These are phyloP conservation scores for Alloascoidea africana DNA, from an alignment of 805 yeast species.

Conservation along the genomic window DNA sequence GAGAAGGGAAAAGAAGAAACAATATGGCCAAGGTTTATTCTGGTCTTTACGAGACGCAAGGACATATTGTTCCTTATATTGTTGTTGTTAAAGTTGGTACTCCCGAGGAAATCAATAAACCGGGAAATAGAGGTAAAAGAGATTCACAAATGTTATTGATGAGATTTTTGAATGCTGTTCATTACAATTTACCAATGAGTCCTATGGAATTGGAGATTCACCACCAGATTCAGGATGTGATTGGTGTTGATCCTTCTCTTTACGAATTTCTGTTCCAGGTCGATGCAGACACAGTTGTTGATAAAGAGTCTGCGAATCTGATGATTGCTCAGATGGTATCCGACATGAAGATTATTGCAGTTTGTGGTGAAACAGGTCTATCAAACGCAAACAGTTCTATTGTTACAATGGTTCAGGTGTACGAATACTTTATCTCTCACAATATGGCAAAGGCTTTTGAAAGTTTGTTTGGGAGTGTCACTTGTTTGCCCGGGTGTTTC, in stretches of 20 bases:
- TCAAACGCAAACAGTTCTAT: constrained; percentile 72
- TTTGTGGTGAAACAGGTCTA: constrained; percentile 92
- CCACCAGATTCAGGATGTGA: constrained; percentile 61
- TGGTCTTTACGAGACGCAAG: constrained; percentile 52
- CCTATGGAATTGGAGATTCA: constrained; percentile 71
- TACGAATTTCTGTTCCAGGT: constrained; percentile 83
- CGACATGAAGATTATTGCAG: constrained; percentile 79
- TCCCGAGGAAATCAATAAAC: constrained; percentile 51
- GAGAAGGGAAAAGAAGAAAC: constrained; percentile 87
- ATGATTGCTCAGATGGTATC: constrained; percentile 81
- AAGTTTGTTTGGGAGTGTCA: constrained; percentile 85
- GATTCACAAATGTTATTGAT: constrained; percentile 86
- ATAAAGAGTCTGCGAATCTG: constrained; percentile 75
- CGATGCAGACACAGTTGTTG: constrained; percentile 86
- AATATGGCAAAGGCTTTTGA: constrained; percentile 92
- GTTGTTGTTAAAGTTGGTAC: constrained; percentile 49
- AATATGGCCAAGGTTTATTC: constrained; percentile 96
- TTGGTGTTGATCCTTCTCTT: constrained; percentile 69
- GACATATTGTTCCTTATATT: constrained; percentile 52
- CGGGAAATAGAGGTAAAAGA: constrained; percentile 94
- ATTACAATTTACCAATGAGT: constrained; percentile 91
- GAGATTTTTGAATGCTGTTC: constrained; percentile 78
- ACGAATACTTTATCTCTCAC: constrained; percentile 88
- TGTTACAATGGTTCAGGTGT: constrained; percentile 90
- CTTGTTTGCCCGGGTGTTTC: constrained; percentile 94